phyloP scores from a whole-genome alignment of 192 early-diverging fungal genomes.

The Pilaira anomala region DNA sequence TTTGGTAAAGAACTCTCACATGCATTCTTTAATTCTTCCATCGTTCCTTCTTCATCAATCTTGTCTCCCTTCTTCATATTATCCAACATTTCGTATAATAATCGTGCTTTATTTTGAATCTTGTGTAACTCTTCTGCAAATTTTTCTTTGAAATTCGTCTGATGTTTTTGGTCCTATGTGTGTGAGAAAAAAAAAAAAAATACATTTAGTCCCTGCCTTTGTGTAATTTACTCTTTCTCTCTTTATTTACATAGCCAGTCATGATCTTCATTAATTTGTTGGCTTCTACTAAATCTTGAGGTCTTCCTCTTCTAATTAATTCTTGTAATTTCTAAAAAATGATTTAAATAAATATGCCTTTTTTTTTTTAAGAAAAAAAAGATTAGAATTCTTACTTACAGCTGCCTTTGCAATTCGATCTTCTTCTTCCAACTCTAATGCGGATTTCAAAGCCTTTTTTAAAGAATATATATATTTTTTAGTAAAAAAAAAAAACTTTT shows the following conservation, averaged over 20 bases:
- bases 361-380: not conserved
- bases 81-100: conserved; percentile 81
- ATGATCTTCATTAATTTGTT: conserved; percentile 97
- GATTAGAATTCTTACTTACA: conserved; percentile 39
- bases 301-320: conserved; percentile 86
- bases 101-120: conserved; percentile 70
- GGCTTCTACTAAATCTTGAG: conserved; percentile 89
- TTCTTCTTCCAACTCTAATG: conserved; percentile 92
- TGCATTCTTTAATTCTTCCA: conserved; percentile 59
- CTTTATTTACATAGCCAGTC: conserved; percentile 79
- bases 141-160: conserved; percentile 85
- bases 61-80: conserved; percentile 58
- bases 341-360: not conserved
- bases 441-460: conserved; percentile 72
- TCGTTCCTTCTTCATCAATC: conserved; percentile 1
- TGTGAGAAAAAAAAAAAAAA: too few species aligned
- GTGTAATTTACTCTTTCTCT: too few species aligned
- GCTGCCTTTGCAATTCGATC: conserved; percentile 80
- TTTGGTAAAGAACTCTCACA: conserved; percentile 66
- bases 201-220: too few species aligned
- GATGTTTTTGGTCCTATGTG: conserved; percentile 48
- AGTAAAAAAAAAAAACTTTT: too few species aligned
- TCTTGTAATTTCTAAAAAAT: conserved; percentile 85
- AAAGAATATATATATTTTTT: not conserved
- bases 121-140: conserved; percentile 77